phyloP scores from a whole-genome alignment of 331 rosid genomes.

The Rhamnella rubrinervis region DNA sequence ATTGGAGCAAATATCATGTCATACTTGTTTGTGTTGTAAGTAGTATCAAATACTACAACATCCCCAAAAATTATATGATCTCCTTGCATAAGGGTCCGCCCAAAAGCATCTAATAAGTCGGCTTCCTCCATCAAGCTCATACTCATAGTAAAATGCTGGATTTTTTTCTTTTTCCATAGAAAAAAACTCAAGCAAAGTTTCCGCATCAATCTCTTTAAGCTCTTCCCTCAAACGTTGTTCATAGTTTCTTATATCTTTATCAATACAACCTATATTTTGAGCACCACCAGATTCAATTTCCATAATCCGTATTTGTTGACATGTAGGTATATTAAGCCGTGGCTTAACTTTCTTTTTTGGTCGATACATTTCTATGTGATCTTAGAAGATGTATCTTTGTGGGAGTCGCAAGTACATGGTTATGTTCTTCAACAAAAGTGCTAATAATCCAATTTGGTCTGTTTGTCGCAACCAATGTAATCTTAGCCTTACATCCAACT shows the following conservation, averaged over 20 bases:
- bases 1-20: not conserved
- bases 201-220: not conserved
- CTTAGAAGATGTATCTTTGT: not conserved
- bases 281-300: too few species aligned
- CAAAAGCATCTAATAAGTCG: not conserved
- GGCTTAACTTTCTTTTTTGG: not conserved
- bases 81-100: not conserved
- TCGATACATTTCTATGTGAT: not conserved
- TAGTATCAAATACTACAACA: conserved; percentile 9
- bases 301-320: not conserved
- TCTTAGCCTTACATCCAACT: not conserved
- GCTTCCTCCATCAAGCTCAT: not conserved
- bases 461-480: not conserved
- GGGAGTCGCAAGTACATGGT: not conserved
- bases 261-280: not conserved
- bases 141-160: not conserved
- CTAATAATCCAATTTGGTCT: not conserved
- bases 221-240: not conserved
- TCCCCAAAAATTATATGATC: not conserved
- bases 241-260: not conserved
- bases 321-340: not conserved
- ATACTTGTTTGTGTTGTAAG: conserved; percentile 6
- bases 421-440: not conserved
- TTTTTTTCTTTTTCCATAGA: not conserved
- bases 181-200: not conserved